Base-by-base conservation (phyloP, 108 stramenopile species). In the Aurantiochytrium sp. region DNA sequence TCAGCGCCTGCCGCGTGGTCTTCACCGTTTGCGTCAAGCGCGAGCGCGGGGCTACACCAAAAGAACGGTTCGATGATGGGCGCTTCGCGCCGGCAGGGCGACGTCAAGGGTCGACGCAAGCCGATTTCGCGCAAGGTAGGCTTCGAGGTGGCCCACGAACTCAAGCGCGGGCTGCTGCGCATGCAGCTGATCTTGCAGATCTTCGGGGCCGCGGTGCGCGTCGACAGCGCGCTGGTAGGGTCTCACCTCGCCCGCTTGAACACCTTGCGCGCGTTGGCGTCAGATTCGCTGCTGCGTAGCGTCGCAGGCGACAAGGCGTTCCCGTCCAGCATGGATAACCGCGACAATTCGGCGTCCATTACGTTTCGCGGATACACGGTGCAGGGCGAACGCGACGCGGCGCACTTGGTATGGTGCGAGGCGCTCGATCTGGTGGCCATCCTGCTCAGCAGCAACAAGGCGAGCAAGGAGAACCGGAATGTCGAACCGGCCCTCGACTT, bases 241-340 rank as follows among this genome's bases (percentile, higher is more conserved):
- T 12, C 73, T 41, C 73, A 81, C 45, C 73, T 81, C 45, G 73
- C 73, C 50, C 39, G 73, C 39, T 24, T 81, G 42, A 41, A 81
- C n/a, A 30, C 32, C 27, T 12, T 81, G 12, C 73, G 45, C n/a
- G 42, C 24, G 21, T n/a, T 81, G 6, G 73, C 73, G 0, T 1
- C 45, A 8, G 73, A 81, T 81, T 24, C 73, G 39, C 45, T 81
- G 12, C 73, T 81, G 39, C 73, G 73, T n/a, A 12, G 39, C 30
- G 73, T 81, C 32, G 73, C 73, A 22, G 73, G 73, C 30, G 73
- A 81, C 45, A 81, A 81, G 73, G 19, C 73, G 6, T 48, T 81
- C 24, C n/a, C 73, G 12, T 12, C 42, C 12, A 81, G 73, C 73
- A 48, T 41, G 73, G 73, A 48, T 21, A 81, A 81, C 73, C 42